These are phyloP conservation scores for Orbilia blumenaviensis DNA, from an alignment of 2,329 filamentous ascomycete species.

Conservation along the genomic window DNA sequence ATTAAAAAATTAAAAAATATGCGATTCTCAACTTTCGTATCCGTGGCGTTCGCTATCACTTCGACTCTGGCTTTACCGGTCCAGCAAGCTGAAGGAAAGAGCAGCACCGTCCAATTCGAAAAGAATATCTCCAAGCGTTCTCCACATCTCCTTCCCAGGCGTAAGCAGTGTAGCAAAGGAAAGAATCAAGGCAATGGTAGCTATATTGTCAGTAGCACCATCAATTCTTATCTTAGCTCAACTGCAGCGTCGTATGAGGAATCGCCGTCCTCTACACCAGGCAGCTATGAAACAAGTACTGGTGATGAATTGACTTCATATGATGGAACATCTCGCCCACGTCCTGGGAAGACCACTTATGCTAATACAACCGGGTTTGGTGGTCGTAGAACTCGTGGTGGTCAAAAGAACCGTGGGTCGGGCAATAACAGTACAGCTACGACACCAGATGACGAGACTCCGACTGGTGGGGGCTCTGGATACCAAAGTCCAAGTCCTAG, in stretches of 20 bases:
- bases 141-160: background rate
- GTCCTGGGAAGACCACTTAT: background rate
- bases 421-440: background rate
- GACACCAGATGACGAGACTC: background rate
- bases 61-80: slow-evolving; percentile 23
- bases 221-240: background rate
- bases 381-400: background rate
- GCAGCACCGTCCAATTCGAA: slow-evolving; percentile 17
- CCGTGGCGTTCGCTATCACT: background rate
- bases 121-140: slow-evolving; percentile 22
- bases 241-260: background rate
- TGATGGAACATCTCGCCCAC: background rate
- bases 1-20: no score
- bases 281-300: background rate
- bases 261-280: background rate
- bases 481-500: background rate
- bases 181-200: background rate
- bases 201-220: background rate
- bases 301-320: background rate
- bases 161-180: slow-evolving; percentile 19
- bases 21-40: slow-evolving; percentile 35
- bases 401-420: background rate
- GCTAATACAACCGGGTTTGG: background rate
- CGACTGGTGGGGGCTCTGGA: background rate
- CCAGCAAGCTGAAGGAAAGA: slow-evolving; percentile 35